Percentiles rank a stretch among this genome's conserved stretches.
phyloP scores from a whole-genome alignment of 2,329 filamentous ascomycete genomes.

The Xylariales sp. region DNA sequence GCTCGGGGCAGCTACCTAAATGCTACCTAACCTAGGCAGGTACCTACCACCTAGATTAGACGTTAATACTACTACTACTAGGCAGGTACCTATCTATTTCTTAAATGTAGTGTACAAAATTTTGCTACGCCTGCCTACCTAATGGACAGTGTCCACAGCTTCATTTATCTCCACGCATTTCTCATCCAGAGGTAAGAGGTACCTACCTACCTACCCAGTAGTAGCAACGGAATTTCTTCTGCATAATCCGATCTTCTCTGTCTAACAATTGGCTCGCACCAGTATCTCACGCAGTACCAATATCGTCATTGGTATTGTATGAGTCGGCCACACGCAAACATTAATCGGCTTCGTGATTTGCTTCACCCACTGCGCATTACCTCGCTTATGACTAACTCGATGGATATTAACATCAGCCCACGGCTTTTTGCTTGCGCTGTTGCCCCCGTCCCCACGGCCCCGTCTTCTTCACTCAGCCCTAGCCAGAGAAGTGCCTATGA shows the following conservation, averaged over 20 bases:
- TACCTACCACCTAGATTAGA: too few relatives aligned
- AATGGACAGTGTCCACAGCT: too few relatives aligned
- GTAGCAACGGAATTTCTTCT: too few relatives aligned
- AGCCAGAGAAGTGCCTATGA: constrained; percentile 2
- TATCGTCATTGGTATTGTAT: not conserved
- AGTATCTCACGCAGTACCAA: not conserved
- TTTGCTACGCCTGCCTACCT: too few relatives aligned
- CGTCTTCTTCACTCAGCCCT: constrained; percentile 20
- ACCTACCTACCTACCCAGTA: too few relatives aligned
- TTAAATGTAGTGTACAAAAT: too few relatives aligned
- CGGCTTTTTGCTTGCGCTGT: constrained; percentile 33
- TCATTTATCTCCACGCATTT: too few relatives aligned
- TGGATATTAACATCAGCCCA: constrained; percentile 30
- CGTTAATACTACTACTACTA: too few relatives aligned
- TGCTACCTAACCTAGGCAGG: not conserved
- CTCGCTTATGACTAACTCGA: constrained; percentile 25
- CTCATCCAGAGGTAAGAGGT: too few relatives aligned
- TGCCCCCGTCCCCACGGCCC: not conserved
- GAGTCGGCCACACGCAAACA: not conserved
- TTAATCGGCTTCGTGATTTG: constrained; percentile 13
- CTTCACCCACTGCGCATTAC: constrained; percentile 19
- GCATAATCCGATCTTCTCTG: too few relatives aligned
- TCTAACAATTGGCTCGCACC: too few relatives aligned
- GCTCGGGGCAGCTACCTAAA: not conserved
- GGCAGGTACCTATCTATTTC: too few relatives aligned